Evolutionary conservation across 2,329 filamentous ascomycete species (phyloP).

Genomic region (Aspergillus sclerotialis): DNA sequence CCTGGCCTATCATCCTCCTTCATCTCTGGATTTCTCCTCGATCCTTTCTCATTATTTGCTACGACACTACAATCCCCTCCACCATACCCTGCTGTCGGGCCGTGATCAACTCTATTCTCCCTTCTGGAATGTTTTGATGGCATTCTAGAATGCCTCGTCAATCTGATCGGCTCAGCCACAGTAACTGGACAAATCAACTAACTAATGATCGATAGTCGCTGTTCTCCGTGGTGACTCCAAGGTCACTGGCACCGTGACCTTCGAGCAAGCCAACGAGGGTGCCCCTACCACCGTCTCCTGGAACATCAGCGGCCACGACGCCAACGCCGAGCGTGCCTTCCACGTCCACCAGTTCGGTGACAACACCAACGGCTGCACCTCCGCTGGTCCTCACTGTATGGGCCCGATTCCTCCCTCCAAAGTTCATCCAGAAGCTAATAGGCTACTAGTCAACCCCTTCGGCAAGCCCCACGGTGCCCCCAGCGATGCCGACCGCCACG

Average conservation of each 20-base stretch:
- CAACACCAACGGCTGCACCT: conserved; percentile 99
- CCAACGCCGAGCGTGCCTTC: conserved; percentile 95
- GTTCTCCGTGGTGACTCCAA: conserved; percentile 97
- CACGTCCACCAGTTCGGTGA: conserved; percentile 99
- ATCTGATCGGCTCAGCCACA: no score
- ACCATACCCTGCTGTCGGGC: background rate
- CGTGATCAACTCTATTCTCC: background rate
- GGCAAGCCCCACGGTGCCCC: conserved; percentile 88
- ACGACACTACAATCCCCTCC: conserved; percentile 1
- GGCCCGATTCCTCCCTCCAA: conserved; percentile 12
- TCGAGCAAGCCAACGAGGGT: conserved; percentile 83
- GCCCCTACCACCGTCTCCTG: conserved; percentile 80
- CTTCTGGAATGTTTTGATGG: background rate
- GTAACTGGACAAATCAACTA: no score
- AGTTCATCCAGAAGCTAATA: conserved; percentile 5
- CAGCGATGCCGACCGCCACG: conserved; percentile 75
- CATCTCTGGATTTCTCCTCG: conserved; percentile 3
- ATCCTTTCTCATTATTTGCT: background rate
- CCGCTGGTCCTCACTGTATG: conserved; percentile 94
- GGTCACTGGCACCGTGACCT: conserved; percentile 85
- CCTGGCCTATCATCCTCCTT: conserved; percentile 22
- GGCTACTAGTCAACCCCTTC: conserved; percentile 77
- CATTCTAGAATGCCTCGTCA: background rate
- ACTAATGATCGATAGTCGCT: conserved; percentile 57
- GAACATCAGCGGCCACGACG: conserved; percentile 85